Evolutionary conservation across 257 asterid species (phyloP), one percentile per base, ranked within the genome.

Genomic region (Primulina huaijiensis): DNA sequence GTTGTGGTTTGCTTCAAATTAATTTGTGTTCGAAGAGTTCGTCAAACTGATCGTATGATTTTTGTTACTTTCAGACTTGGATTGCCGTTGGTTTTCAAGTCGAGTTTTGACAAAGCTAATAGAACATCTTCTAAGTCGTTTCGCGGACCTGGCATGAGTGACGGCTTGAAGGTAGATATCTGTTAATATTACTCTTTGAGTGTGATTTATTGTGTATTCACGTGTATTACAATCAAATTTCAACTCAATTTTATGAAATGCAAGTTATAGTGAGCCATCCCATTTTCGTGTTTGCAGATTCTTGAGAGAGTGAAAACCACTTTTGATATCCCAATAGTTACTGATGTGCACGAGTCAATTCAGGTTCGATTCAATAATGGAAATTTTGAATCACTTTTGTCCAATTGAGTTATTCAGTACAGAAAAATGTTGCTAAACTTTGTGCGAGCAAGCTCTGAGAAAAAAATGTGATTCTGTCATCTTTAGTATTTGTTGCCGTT

Each of bases 251-350:
- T 43, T 43, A 43, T 17, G 57, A 17, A 17, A 50, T 50, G 57
- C 57, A 50, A 17, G 19, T 50, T 50, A 1, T 5, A 50, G 20
- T 17, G 57, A 50, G 57, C 57, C 5, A 20, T 50, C 20, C 57
- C 10, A 31, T 14, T 43, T 53, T 21, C 63, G 38, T 19, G 21
- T 4, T 66, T 72, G 70, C 82, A 90, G 97, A 90, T 89, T 25
- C 95, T 93, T 78, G 96, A 90, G 82, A 90, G 80, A 80, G 97
- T 93, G 75, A 93, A 90, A 70, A 60, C 82, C 5, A 84, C 84
- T 2, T 89, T 86, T 77, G 96, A 86, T 67, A 30, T 93, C 60
- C 97, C 98, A 33, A 67, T 88, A 62, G 82, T 88, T 27, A 90
- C 97, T 59, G 97, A 92, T 76, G 96, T 92, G 60, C 95, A 92